These are phyloP conservation scores for Hygrocybe coccinea DNA, from an alignment of 768 basidiomycete genomes.

Conservation along the genomic window DNA sequence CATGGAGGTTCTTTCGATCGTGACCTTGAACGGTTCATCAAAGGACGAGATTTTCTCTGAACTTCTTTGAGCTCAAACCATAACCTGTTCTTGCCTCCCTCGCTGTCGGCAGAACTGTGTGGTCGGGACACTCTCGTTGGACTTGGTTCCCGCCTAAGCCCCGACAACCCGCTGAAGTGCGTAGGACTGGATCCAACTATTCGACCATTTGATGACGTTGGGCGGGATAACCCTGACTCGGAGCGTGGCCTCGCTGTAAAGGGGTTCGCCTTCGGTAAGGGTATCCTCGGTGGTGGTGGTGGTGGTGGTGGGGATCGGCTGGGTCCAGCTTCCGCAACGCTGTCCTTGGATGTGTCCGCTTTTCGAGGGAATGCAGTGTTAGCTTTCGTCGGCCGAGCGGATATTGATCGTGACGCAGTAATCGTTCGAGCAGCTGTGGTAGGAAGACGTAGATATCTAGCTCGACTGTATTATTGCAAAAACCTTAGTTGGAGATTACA, in stretches of 20 bases:
- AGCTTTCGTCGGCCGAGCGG: slow-evolving; percentile 8
- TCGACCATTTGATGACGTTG: slow-evolving; percentile 22
- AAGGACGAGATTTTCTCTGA: slow-evolving; percentile 42
- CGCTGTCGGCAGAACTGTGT: slow-evolving; percentile 29
- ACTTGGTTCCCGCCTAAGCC: slow-evolving; percentile 16
- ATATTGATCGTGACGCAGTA: slow-evolving; percentile 20
- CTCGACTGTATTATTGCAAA: slow-evolving; percentile 49
- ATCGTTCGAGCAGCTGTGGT: slow-evolving; percentile 43
- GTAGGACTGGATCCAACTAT: slow-evolving; percentile 29
- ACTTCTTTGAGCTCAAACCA: slow-evolving; percentile 55
- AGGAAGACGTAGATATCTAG: slow-evolving; percentile 74
- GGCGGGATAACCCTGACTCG: slow-evolving; percentile 30
- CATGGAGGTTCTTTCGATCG: slow-evolving; percentile 28
- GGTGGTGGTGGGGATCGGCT: slow-evolving; percentile 7
- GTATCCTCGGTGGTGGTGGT: slow-evolving; percentile 10
- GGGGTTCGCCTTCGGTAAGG: slow-evolving; percentile 8
- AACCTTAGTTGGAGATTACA: slow-evolving; percentile 3
- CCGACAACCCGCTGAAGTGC: slow-evolving; percentile 16
- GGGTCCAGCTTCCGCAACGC: neutral
- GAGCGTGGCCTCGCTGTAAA: slow-evolving; percentile 33
- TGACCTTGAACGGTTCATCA: slow-evolving; percentile 37
- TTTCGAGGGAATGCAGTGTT: slow-evolving; percentile 3
- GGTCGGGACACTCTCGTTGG: slow-evolving; percentile 18
- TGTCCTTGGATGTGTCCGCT: neutral
- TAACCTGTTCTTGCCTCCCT: slow-evolving; percentile 40